Percentiles rank a stretch among this genome's conserved stretches.
phyloP scores from a whole-genome alignment of 805 yeast species.

The Candida tammaniensis region DNA sequence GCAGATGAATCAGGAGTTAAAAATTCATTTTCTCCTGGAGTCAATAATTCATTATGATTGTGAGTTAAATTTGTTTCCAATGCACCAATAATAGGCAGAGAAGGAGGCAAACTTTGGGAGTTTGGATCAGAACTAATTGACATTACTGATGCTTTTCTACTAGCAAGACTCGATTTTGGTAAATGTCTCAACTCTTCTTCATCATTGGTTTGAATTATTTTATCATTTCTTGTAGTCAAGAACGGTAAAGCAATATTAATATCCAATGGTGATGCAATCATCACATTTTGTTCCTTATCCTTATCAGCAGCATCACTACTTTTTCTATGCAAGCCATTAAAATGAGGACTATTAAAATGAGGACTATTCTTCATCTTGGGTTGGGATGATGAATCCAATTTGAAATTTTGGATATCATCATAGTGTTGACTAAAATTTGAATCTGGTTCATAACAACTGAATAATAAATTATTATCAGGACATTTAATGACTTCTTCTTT shows the following conservation, averaged over 20 bases:
- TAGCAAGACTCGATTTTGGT: constrained; percentile 15
- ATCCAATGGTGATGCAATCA: constrained; percentile 43
- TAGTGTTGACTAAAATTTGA: constrained; percentile 2
- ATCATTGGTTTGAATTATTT: constrained; percentile 21
- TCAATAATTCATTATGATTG: constrained; percentile 14
- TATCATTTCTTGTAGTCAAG: constrained; percentile 37
- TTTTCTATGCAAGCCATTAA: neutral
- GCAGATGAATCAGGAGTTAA: constrained; percentile 30
- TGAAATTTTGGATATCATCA: constrained; percentile 11
- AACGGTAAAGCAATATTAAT: constrained; percentile 44
- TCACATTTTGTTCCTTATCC: constrained; percentile 13
- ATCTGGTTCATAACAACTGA: constrained; percentile 48
- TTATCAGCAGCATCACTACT: neutral
- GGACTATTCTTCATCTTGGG: neutral
- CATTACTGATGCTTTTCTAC: constrained; percentile 28
- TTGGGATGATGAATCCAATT: constrained; percentile 8
- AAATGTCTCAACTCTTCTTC: constrained; percentile 14
- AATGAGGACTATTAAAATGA: neutral
- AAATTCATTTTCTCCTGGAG: constrained; percentile 12
- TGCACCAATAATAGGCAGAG: constrained; percentile 37
- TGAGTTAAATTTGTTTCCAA: constrained; percentile 39
- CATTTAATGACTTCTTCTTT: constrained; percentile 61
- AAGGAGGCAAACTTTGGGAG: constrained; percentile 7
- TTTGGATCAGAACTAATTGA: constrained; percentile 5
- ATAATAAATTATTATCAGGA: constrained; percentile 58